phyloP scores from a whole-genome alignment of 306 rosid species.

The Quercus ilex region DNA sequence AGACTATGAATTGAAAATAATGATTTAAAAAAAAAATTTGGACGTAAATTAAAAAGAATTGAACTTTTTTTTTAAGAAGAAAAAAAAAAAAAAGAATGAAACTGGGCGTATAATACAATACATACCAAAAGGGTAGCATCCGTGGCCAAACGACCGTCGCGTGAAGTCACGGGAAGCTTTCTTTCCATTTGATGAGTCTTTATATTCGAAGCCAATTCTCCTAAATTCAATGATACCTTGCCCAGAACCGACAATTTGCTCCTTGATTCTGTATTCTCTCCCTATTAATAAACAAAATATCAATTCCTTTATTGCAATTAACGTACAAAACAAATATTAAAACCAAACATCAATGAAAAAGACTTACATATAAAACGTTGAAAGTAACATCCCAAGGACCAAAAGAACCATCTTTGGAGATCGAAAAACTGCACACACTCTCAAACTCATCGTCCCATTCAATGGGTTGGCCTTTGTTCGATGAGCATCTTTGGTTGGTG shows the following conservation, averaged over 20 bases:
- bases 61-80: too few species aligned
- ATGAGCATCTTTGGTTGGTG: slow-evolving; percentile 13
- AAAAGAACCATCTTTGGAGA: slow-evolving; percentile 7
- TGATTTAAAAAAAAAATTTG: too few species aligned
- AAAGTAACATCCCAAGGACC: slow-evolving; percentile 37
- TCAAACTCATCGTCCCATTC: slow-evolving; percentile 43
- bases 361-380: slow-evolving; percentile 54
- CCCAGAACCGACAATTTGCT: slow-evolving; percentile 44
- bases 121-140: slow-evolving; percentile 63
- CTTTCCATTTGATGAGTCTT: slow-evolving; percentile 30
- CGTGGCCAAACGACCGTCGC: slow-evolving; percentile 35
- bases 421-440: slow-evolving; percentile 21
- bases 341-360: not conserved
- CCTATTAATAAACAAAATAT: slow-evolving; percentile 9
- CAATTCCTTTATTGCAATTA: not conserved
- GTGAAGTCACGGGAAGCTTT: slow-evolving; percentile 49
- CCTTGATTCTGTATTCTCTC: slow-evolving; percentile 23
- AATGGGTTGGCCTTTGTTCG: slow-evolving; percentile 6
- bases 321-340: not conserved
- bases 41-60: too few species aligned
- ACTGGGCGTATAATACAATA: not conserved
- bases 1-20: too few species aligned
- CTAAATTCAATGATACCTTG: slow-evolving; percentile 38
- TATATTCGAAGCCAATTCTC: slow-evolving; percentile 33
- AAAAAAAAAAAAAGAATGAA: not conserved